Percentiles rank a stretch among this genome's conserved stretches.
phyloP scores from a whole-genome alignment of 169 alveolate genomes.

The Ichthyophthirius multifiliis region DNA sequence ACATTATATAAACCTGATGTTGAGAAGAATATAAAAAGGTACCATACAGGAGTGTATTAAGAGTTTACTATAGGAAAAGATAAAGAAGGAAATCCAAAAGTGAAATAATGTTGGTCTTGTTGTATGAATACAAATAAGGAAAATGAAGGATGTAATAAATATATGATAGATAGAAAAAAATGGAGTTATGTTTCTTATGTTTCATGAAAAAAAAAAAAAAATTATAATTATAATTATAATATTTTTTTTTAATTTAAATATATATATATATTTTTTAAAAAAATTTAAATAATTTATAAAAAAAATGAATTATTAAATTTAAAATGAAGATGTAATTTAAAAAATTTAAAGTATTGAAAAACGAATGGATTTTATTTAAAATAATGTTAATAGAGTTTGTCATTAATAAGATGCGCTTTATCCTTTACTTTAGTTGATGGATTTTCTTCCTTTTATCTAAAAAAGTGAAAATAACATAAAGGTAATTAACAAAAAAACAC shows the following conservation, averaged over 20 bases:
- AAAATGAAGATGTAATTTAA: not conserved
- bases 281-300: too few species aligned
- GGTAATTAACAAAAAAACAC: not conserved
- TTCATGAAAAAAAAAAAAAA: not conserved
- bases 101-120: constrained; percentile 31
- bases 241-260: too few species aligned
- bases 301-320: not conserved
- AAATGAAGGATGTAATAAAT: constrained; percentile 23
- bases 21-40: constrained; percentile 4
- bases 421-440: not conserved
- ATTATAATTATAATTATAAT: not conserved
- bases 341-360: not conserved
- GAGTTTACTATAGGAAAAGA: not conserved
- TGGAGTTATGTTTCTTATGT: constrained; percentile 42
- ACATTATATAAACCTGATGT: not conserved
- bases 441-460: not conserved
- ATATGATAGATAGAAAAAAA: constrained; percentile 16
- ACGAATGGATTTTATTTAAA: constrained; percentile 3
- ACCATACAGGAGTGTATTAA: constrained; percentile 31
- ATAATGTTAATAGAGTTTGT: constrained; percentile 9
- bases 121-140: constrained; percentile 26
- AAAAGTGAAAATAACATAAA: not conserved
- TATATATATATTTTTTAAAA: too few species aligned
- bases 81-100: constrained; percentile 15
- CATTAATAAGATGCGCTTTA: constrained; percentile 9